Evolutionary conservation across 2,329 filamentous ascomycete genomes (phyloP).

Genomic region (Parascedosporium putredinis): DNA sequence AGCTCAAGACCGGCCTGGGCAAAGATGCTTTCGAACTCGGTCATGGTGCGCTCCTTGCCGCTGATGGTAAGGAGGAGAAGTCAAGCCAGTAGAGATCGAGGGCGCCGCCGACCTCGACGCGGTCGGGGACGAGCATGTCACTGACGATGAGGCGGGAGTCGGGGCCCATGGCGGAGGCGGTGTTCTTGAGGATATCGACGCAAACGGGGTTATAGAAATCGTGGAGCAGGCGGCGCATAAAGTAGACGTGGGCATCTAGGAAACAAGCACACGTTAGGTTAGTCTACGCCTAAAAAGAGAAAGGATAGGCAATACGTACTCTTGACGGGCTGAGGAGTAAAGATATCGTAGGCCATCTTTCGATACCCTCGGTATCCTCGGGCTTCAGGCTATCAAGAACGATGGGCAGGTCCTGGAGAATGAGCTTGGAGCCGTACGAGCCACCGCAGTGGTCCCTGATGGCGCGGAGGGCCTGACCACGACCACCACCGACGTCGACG

Average conservation of each 20-base stretch:
- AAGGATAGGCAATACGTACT: constrained; percentile 13
- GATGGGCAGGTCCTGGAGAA: constrained; percentile 24
- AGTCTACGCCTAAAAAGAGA: constrained; percentile 16
- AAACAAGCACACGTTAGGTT: constrained; percentile 9
- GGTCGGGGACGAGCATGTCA: constrained; percentile 23
- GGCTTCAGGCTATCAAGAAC: constrained; percentile 20
- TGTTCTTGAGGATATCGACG: constrained; percentile 20
- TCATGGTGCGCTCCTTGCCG: constrained; percentile 22
- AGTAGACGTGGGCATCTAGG: constrained; percentile 22
- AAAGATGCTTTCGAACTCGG: constrained; percentile 20
- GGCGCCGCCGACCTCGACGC: constrained; percentile 16
- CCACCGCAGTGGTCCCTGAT: constrained; percentile 17
- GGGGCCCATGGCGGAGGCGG: constrained; percentile 20
- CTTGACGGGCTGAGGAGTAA: constrained; percentile 17
- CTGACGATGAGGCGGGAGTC: constrained; percentile 23
- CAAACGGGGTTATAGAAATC: constrained; percentile 21
- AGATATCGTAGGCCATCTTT: constrained; percentile 18
- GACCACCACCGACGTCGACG: constrained; percentile 19
- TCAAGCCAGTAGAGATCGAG: constrained; percentile 22
- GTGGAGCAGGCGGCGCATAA: constrained; percentile 22
- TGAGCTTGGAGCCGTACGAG: constrained; percentile 17
- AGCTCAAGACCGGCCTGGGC: constrained; percentile 21
- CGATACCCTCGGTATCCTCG: constrained; percentile 16
- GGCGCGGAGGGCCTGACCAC: constrained; percentile 18
- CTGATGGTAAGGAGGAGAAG: constrained; percentile 20